phyloP scores from a whole-genome alignment of 176 grass and related monocot genomes.

The Urochloa ruziziensis region DNA sequence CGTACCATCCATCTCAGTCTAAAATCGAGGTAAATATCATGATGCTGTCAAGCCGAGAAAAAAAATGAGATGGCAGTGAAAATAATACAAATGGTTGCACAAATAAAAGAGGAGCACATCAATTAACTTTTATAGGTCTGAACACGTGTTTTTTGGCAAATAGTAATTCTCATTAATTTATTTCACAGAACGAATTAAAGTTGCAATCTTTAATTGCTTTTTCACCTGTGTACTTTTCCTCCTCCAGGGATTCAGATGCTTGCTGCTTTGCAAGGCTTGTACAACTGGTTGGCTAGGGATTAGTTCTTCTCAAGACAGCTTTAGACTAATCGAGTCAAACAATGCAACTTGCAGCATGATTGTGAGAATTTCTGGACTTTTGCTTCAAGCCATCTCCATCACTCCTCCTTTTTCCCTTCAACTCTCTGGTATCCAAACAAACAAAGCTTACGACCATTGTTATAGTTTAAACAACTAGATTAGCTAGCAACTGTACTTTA shows the following conservation, averaged over 20 bases:
- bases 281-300: neutral
- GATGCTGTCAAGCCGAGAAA: neutral
- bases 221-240: neutral
- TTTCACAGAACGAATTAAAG: neutral
- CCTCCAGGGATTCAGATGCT: neutral
- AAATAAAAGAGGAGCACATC: neutral
- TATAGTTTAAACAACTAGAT: neutral
- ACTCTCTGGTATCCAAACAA: neutral
- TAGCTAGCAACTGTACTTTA: neutral
- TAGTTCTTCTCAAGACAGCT: neutral
- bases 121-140: neutral
- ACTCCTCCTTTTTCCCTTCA: neutral
- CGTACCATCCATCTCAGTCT: neutral
- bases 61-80: neutral
- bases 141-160: neutral
- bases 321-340: conserved; percentile 2
- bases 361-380: neutral
- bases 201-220: neutral
- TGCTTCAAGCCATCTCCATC: neutral
- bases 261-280: neutral
- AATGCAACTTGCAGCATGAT: neutral
- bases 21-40: neutral
- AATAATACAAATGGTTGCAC: neutral
- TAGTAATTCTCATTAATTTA: neutral
- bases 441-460: neutral